Evolutionary conservation across 306 rosid genomes (phyloP).

Genomic region (Gynostemma pentaphyllum): DNA sequence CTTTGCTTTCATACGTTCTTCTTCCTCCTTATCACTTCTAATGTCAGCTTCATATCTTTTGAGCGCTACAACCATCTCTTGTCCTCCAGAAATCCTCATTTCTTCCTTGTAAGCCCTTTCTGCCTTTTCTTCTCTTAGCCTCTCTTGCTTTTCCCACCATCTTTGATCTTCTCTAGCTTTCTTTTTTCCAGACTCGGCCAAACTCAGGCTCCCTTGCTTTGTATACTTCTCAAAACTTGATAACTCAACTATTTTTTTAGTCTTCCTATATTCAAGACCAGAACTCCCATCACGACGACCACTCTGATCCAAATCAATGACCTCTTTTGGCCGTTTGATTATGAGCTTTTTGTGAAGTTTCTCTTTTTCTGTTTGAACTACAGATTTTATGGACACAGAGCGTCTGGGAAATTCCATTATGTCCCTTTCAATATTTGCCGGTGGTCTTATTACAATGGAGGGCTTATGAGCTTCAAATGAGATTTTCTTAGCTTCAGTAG

Average conservation of each 20-base stretch:
- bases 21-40: conserved; percentile 86
- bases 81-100: conserved; percentile 52
- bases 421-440: conserved; percentile 33
- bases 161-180: conserved; percentile 53
- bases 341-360: conserved; percentile 63
- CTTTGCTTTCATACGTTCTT: conserved; percentile 71
- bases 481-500: conserved; percentile 25
- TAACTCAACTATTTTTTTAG: conserved; percentile 81
- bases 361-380: conserved; percentile 48
- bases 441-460: conserved; percentile 36
- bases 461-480: conserved; percentile 25
- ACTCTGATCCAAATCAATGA: conserved; percentile 49
- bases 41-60: conserved; percentile 61
- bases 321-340: conserved; percentile 67
- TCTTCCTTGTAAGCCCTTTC: conserved; percentile 55
- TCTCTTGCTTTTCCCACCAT: conserved; percentile 71
- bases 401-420: conserved; percentile 36
- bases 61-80: conserved; percentile 50
- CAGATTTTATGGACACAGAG: conserved; percentile 30
- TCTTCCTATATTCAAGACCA: conserved; percentile 54
- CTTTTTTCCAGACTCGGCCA: conserved; percentile 34
- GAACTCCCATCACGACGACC: conserved; percentile 55
- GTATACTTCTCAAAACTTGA: conserved; percentile 52
- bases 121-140: conserved; percentile 44
- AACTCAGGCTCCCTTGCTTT: conserved; percentile 39